A percentile compares a stretch with the other conserved stretches of the same genome.
These are phyloP conservation scores for Calonectria leucothoes DNA, from an alignment of 2,329 filamentous ascomycete genomes.

Conservation along the genomic window DNA sequence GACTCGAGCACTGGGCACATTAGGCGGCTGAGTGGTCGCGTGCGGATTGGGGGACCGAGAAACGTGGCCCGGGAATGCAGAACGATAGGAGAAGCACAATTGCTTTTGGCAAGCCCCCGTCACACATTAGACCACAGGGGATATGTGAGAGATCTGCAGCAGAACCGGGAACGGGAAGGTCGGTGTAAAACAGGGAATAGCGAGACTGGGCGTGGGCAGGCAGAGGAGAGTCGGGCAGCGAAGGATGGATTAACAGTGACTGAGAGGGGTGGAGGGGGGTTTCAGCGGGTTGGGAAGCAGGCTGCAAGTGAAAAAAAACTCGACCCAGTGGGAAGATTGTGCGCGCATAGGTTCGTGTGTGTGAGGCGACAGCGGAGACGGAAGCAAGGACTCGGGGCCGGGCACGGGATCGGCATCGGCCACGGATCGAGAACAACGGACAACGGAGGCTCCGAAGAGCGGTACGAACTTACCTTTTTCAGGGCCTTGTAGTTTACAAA, in stretches of 20 bases:
- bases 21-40: slow-evolving; percentile 27
- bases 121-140: slow-evolving; percentile 25
- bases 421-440: slow-evolving; percentile 16
- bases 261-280: background rate
- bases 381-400: slow-evolving; percentile 31
- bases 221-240: background rate
- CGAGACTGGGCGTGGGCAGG: background rate
- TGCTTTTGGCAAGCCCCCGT: slow-evolving; percentile 34
- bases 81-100: slow-evolving; percentile 34
- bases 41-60: slow-evolving; percentile 22
- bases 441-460: slow-evolving; percentile 27
- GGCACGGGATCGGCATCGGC: slow-evolving; percentile 28
- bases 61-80: slow-evolving; percentile 34
- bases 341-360: slow-evolving; percentile 15
- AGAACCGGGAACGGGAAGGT: slow-evolving; percentile 22
- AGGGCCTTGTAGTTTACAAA: slow-evolving; percentile 99
- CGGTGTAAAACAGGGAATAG: slow-evolving; percentile 2
- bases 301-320: slow-evolving; percentile 10
- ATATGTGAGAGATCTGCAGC: slow-evolving; percentile 26
- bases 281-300: background rate
- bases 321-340: slow-evolving; percentile 10
- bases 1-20: background rate
- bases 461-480: slow-evolving; percentile 80
- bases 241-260: background rate
- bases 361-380: slow-evolving; percentile 39